Percentiles rank a stretch among this genome's conserved stretches.
phyloP scores from a whole-genome alignment of 176 grass and related monocot genomes.

The Cenchrus fungigraminus region DNA sequence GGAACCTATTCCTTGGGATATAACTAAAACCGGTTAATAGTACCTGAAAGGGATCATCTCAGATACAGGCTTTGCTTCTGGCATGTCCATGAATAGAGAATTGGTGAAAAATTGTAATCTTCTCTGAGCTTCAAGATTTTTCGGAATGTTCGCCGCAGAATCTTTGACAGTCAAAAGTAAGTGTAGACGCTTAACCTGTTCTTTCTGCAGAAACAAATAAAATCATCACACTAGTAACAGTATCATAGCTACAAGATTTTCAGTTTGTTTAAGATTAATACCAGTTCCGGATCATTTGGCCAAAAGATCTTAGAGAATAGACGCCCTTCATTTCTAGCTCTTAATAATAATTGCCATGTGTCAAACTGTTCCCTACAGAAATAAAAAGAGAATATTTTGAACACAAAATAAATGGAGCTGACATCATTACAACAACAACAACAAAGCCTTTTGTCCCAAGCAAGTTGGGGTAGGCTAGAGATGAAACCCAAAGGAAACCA shows the following conservation, averaged over 20 bases:
- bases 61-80: slow-evolving; percentile 76
- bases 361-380: slow-evolving; percentile 82
- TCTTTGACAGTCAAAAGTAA: slow-evolving; percentile 97
- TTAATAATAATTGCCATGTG: slow-evolving; percentile 79
- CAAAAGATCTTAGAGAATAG: slow-evolving; percentile 83
- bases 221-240: neutral
- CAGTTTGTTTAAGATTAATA: slow-evolving; percentile 41
- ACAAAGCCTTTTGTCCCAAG: too few relatives aligned
- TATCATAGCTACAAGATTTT: slow-evolving; percentile 3
- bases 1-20: slow-evolving; percentile 16
- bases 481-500: too few relatives aligned
- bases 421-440: neutral
- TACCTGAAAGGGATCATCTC: slow-evolving; percentile 98
- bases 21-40: slow-evolving; percentile 28
- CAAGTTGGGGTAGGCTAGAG: too few relatives aligned
- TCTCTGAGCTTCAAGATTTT: slow-evolving; percentile 89
- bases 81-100: slow-evolving; percentile 96
- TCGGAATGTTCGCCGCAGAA: slow-evolving; percentile 86
- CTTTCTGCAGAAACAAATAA: slow-evolving; percentile 64
- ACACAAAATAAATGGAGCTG: slow-evolving; percentile 12
- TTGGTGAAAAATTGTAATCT: slow-evolving; percentile 93
- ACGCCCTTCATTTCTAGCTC: slow-evolving; percentile 74
- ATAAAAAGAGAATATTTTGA: slow-evolving; percentile 28
- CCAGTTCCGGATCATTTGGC: slow-evolving; percentile 80
- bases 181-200: slow-evolving; percentile 90